Evolutionary conservation across 2,329 filamentous ascomycete genomes (phyloP), one percentile per base, ranked within the genome.

Genomic region (Cryphonectria carpinicola): DNA sequence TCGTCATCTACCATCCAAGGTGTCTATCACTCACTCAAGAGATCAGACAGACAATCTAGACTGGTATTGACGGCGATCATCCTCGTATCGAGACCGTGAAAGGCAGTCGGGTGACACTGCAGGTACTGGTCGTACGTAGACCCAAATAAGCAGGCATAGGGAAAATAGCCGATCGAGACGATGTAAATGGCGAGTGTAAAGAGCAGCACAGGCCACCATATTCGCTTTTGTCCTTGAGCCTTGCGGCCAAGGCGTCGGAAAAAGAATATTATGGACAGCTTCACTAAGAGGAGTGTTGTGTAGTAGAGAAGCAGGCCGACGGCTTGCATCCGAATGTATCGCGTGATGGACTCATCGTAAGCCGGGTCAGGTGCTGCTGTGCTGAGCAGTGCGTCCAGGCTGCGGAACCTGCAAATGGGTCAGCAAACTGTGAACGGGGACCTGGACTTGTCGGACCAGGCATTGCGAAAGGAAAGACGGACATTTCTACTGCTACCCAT

Each of bases 211-310:
- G 67, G 67, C 67, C 67, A 68, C 43, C 67, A 56, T 4, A 68
- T 41, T 19, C 62, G 62, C 32, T 64, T 54, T 32, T 68, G 67
- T 13, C 60, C 22, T 19, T 14, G 52, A 28, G 56, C 67, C 2
- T 35, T 68, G 46, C 32, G 28, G 8, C 67, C 67, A 14, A 68
- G 67, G 1, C 67, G 60, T 17, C 39, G 56, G 67, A 68, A 68
- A 28, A 68, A 68, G n/a, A 68, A 32, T 13, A 68, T 8, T 8
- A 68, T 39, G 10, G 67, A 56, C 5, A 68, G 41, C 49, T 68
- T 68, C 1, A 46, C 46, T 4, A 11, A 7, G 25, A 68, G 10
- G 19, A 68, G n/a, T 11, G 35, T 43, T 0, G 67, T 54, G 19
- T 63, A 64, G 35, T 64, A 68, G 13, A 68, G 54, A 6, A 64